These are phyloP conservation scores for Celoporthe dispersa DNA, from an alignment of 2,329 filamentous ascomycete genomes.

Conservation along the genomic window DNA sequence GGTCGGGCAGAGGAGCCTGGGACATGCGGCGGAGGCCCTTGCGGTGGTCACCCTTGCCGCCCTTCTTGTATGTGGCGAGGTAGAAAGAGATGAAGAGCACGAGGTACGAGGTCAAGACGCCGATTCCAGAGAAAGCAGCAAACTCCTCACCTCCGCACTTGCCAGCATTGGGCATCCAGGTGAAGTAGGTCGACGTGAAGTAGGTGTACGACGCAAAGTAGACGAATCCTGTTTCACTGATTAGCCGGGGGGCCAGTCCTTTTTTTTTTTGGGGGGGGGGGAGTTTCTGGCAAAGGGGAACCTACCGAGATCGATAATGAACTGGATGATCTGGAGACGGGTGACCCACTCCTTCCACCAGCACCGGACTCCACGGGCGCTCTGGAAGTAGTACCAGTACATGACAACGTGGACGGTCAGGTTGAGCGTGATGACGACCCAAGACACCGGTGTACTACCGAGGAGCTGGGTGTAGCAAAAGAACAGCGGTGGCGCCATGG, in stretches of 20 bases:
- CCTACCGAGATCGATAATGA: slow-evolving; percentile 93
- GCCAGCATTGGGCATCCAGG: slow-evolving; percentile 80
- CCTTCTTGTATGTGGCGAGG: slow-evolving; percentile 92
- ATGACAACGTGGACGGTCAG: slow-evolving; percentile 94
- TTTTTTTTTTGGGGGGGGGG: not conserved
- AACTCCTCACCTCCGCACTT: slow-evolving; percentile 96
- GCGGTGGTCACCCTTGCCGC: slow-evolving; percentile 74
- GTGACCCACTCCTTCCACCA: slow-evolving; percentile 99
- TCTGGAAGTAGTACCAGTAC: slow-evolving; percentile 99
- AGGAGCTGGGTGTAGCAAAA: slow-evolving; percentile 97
- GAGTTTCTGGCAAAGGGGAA: slow-evolving; percentile 26
- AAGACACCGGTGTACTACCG: slow-evolving; percentile 89
- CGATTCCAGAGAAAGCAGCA: slow-evolving; percentile 89
- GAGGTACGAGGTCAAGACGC: slow-evolving; percentile 91
- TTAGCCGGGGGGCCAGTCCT: slow-evolving; percentile 13
- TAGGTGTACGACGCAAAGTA: slow-evolving; percentile 99
- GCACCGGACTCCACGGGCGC: slow-evolving; percentile 89
- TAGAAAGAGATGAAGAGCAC: slow-evolving; percentile 99
- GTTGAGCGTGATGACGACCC: slow-evolving; percentile 93
- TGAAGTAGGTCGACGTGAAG: slow-evolving; percentile 91
- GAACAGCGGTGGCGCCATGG: slow-evolving; percentile 92
- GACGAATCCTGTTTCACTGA: slow-evolving; percentile 72
- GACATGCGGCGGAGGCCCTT: slow-evolving; percentile 73
- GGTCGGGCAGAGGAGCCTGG: slow-evolving; percentile 75
- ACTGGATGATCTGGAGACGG: slow-evolving; percentile 94